These are phyloP conservation scores for Phytophthora fragariaefolia DNA, from an alignment of 352 stramenopile genomes.

Conservation along the genomic window DNA sequence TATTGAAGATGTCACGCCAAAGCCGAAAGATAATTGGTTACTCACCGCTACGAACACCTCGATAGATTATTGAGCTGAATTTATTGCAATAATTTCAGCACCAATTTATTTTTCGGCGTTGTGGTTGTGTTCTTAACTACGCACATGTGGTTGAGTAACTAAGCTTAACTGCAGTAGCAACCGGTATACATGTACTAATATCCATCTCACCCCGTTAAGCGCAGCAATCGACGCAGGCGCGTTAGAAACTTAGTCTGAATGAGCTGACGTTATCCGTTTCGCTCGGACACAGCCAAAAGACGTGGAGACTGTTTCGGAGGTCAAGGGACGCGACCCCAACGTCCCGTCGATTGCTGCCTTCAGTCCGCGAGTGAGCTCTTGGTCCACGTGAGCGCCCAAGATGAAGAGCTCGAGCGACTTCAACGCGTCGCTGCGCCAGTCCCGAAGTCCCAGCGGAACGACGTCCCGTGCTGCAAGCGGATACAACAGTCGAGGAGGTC, in stretches of 20 bases:
- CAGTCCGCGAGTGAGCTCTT: conserved; percentile 1
- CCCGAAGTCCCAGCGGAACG: conserved; percentile 26
- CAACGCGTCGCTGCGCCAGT: conserved; percentile 36
- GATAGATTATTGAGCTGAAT: too few species aligned
- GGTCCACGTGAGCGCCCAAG: background rate
- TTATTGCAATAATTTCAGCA: too few species aligned
- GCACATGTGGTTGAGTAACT: too few species aligned
- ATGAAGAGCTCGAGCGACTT: conserved; percentile 52
- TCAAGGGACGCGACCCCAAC: conserved; percentile 31
- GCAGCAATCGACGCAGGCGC: too few species aligned
- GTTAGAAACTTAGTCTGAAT: conserved; percentile 20
- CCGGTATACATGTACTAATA: too few species aligned
- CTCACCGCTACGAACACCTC: too few species aligned
- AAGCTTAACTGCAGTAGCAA: too few species aligned
- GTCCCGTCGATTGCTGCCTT: conserved; percentile 6
- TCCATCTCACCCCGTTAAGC: too few species aligned
- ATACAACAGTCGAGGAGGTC: conserved; percentile 14
- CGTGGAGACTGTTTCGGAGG: conserved; percentile 14
- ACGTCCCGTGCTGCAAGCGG: conserved; percentile 21
- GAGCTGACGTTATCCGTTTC: conserved; percentile 41
- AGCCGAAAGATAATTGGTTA: too few species aligned
- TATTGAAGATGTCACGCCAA: too few species aligned
- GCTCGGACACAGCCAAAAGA: conserved; percentile 2
- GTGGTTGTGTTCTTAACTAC: too few species aligned
- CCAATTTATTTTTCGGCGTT: too few species aligned